Conservation (phyloP, 495 filamentous ascomycete species). For the Hapsidospora chrysogenum region DNA sequence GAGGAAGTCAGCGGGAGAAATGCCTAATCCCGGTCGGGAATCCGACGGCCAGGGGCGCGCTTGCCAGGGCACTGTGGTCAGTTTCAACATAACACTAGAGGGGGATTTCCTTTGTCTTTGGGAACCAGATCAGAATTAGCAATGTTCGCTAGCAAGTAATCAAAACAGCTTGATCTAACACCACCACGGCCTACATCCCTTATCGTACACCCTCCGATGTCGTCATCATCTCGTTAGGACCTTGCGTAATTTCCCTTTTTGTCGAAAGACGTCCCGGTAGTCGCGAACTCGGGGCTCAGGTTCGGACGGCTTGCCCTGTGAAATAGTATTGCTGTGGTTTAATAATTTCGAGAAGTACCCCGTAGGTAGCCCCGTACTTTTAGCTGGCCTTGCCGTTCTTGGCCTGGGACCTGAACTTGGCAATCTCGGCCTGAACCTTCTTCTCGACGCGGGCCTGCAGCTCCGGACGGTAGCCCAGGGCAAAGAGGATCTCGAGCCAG, state of each 20-base stretch:
- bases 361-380: neutral
- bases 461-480: slow-evolving; percentile 76
- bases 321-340: no score
- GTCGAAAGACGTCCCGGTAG: neutral
- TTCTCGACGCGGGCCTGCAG: slow-evolving; percentile 64
- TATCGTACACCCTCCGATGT: neutral
- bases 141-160: no score
- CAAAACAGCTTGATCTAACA: no score
- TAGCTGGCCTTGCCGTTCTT: slow-evolving; percentile 3
- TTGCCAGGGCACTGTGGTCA: no score
- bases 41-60: no score
- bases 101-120: no score
- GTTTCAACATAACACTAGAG: no score
- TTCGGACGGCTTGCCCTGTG: neutral
- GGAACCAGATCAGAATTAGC: no score
- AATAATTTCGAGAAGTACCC: neutral
- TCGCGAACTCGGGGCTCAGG: neutral
- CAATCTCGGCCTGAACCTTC: slow-evolving; percentile 51
- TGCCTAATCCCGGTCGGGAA: no score
- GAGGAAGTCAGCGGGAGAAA: no score
- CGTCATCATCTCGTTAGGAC: neutral
- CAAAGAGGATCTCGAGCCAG: slow-evolving; percentile 90
- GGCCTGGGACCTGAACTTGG: slow-evolving; percentile 29
- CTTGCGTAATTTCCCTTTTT: neutral
- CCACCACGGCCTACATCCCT: no score